Percentiles rank a stretch among this genome's conserved stretches.
Conservation (phyloP, 441 rosid genomes). For the Erodium trifolium region DNA sequence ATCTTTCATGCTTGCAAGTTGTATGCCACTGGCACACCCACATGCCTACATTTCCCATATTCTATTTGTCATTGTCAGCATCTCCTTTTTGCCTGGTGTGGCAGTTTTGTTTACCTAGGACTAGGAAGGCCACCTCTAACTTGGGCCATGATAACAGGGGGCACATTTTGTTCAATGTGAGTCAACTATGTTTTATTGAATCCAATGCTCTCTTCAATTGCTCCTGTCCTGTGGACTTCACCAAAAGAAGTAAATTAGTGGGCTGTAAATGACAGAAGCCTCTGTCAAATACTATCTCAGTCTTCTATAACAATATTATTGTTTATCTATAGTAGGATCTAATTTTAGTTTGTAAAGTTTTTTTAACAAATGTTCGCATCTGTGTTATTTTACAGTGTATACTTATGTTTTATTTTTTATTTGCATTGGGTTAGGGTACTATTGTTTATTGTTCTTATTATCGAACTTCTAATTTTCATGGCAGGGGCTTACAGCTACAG, state of each 20-base stretch:
- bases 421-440: too few species aligned
- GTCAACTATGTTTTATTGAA: neutral
- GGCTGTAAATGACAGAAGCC: neutral
- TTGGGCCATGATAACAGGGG: neutral
- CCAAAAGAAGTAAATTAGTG: neutral
- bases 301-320: neutral
- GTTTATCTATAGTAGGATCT: neutral
- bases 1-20: neutral
- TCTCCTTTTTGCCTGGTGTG: neutral
- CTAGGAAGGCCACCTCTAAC: neutral
- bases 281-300: neutral
- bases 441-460: too few species aligned
- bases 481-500: constrained; percentile 69
- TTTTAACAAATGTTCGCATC: neutral
- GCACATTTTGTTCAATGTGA: neutral
- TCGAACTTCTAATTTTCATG: neutral
- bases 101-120: neutral
- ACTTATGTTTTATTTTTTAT: too few species aligned
- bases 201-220: neutral
- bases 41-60: neutral
- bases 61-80: neutral
- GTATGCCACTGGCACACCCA: neutral
- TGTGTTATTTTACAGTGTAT: too few species aligned
- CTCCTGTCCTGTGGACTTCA: neutral
- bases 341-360: neutral